phyloP scores from a whole-genome alignment of 2,329 filamentous ascomycete species.

The Zymoseptoria tritici region DNA sequence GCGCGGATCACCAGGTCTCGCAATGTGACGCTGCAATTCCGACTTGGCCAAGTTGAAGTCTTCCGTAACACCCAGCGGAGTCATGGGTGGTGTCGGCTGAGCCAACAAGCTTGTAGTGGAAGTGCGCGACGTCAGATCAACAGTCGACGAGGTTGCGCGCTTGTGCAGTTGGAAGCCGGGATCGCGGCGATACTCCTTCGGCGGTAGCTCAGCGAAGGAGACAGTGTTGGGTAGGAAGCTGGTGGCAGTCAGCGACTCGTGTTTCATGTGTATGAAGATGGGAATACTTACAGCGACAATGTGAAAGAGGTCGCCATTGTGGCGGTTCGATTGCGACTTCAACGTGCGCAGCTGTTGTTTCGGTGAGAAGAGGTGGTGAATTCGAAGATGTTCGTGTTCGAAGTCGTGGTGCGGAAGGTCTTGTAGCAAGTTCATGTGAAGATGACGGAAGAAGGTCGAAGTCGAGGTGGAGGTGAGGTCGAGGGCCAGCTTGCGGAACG shows the following conservation, averaged over 20 bases:
- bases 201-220: slow-evolving; percentile 62
- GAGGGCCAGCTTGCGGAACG: background rate
- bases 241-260: slow-evolving; percentile 6
- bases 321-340: slow-evolving; percentile 54
- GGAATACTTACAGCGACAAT: slow-evolving; percentile 28
- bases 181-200: slow-evolving; percentile 20
- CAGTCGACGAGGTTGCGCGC: slow-evolving; percentile 40
- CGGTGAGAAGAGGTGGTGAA: background rate
- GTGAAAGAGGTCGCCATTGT: slow-evolving; percentile 46
- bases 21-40: slow-evolving; percentile 48
- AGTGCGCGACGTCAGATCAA: slow-evolving; percentile 22
- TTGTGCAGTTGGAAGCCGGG: slow-evolving; percentile 14
- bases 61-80: slow-evolving; percentile 25
- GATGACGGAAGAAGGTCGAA: background rate
- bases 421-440: background rate
- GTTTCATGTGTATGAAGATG: background rate
- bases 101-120: slow-evolving; percentile 34
- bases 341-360: background rate
- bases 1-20: slow-evolving; percentile 40
- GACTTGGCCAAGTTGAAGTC: slow-evolving; percentile 23
- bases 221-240: slow-evolving; percentile 91
- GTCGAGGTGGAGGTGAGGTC: background rate
- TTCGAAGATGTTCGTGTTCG: background rate
- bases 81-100: slow-evolving; percentile 34
- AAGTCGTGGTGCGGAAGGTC: background rate